A percentile compares a stretch with the other conserved stretches of the same genome.
Evolutionary conservation across 176 grass and related monocot genomes (phyloP).

Genomic region (Lolium perenne): DNA sequence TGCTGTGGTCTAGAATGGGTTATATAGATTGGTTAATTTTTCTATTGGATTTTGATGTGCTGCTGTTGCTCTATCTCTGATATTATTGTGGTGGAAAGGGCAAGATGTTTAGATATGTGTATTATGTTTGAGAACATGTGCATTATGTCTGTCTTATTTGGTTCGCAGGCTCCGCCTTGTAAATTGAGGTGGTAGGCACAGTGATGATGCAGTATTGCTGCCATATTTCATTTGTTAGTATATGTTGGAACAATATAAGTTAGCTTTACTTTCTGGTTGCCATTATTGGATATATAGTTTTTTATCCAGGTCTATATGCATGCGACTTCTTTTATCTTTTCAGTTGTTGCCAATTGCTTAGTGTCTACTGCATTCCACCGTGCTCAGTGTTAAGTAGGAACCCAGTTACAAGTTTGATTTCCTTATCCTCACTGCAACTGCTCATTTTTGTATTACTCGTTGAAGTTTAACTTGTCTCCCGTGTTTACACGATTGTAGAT

Average conservation of each 20-base stretch:
- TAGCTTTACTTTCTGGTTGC: not conserved
- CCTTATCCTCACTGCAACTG: not conserved
- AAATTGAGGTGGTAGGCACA: conserved; percentile 18
- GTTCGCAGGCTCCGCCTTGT: not conserved
- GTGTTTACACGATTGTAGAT: not conserved
- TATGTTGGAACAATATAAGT: not conserved
- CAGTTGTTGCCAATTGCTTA: not conserved
- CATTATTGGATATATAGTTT: not conserved
- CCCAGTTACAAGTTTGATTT: not conserved
- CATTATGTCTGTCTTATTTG: not conserved
- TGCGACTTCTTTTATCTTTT: not conserved
- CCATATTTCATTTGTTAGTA: not conserved
- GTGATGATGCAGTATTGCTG: not conserved
- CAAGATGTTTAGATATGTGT: not conserved
- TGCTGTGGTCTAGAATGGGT: not conserved
- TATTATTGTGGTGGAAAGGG: not conserved
- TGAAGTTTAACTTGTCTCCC: conserved; percentile 2
- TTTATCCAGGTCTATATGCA: conserved; percentile 7
- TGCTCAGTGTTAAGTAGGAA: not conserved
- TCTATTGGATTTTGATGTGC: not conserved
- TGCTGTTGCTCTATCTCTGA: not conserved
- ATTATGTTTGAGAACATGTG: not conserved
- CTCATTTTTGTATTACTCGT: not conserved
- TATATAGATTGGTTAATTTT: not conserved
- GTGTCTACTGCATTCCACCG: not conserved